phyloP scores from a whole-genome alignment of 306 rosid species.

The Luffa aegyptiaca region DNA sequence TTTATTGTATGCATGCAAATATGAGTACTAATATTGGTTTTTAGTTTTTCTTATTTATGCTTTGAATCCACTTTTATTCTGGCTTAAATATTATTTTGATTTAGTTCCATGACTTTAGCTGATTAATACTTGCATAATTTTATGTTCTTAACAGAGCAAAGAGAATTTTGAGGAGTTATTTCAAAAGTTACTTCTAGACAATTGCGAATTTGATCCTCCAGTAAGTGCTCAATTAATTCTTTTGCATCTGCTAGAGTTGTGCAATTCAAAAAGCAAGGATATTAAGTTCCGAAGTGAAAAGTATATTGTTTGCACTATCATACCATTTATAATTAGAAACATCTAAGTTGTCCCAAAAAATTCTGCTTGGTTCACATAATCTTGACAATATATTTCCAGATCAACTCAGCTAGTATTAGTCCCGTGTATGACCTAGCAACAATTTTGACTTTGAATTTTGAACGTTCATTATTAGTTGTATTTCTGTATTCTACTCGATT shows the following conservation, averaged over 20 bases:
- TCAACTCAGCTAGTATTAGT: not conserved
- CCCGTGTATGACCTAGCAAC: not conserved
- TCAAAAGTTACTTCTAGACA: conserved; percentile 43
- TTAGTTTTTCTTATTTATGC: not conserved
- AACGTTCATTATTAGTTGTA: not conserved
- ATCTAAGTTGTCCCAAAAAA: not conserved
- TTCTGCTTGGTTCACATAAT: not conserved
- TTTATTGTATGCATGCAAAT: not conserved
- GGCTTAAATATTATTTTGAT: not conserved
- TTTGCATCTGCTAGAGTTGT: conserved; percentile 1
- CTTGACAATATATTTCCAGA: not conserved
- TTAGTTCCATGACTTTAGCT: not conserved
- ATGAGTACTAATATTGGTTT: not conserved
- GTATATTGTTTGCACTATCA: not conserved
- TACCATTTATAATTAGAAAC: not conserved
- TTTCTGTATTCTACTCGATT: not conserved
- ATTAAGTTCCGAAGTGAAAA: not conserved
- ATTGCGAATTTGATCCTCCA: conserved; percentile 50
- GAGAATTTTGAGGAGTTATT: conserved; percentile 39
- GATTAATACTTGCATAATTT: not conserved
- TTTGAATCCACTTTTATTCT: not conserved
- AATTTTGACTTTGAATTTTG: not conserved
- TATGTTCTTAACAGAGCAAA: conserved; percentile 44
- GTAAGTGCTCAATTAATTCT: conserved; percentile 37
- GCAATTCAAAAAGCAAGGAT: not conserved